Evolutionary conservation across 208 protist species (phyloP), one percentile per base, ranked within the genome.

Genomic region (Crithidia brevicula): DNA sequence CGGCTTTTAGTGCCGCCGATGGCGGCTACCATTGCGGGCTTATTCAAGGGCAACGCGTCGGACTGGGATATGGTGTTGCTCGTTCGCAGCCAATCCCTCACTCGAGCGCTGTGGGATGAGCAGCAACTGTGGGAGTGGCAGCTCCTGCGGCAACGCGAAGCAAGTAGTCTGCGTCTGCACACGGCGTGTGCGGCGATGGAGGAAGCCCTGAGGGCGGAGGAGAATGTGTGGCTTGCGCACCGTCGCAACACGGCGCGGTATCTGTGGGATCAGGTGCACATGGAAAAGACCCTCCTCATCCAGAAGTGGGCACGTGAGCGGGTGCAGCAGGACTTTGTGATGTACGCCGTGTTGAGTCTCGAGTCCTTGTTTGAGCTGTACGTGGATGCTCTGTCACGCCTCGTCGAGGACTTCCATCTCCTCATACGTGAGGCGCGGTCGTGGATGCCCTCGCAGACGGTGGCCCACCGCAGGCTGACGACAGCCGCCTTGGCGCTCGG

Each of bases 31-130:
- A 52, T 63, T 30, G 30, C 15, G 9, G 16, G 58, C 27, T 63
- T 63, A 1, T 52, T 23, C 42, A 43, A 40, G 10, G 58, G 58
- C 25, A 15, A 28, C 43, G 25, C 58, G 3, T 4, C 28, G 1
- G 58, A 63, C 30, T 63, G 58, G 58, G 58, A 63, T n/a, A 50
- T 36, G n/a, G 43, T 63, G 42, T 27, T 63, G 3, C 58, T 63
- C 58, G 58, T 63, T 6, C 58, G 42, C 43, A 15, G 40, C 43
- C 43, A 63, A 28, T 52, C 58, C 30, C 43, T 63, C 18, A 23
- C 27, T 0, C 58, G 58, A 0, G 40, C 58, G 5, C 18, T 52
- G 1, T 3, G 15, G 25, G 43, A 30, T 2, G 58, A 63, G 28
- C 28, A 52, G 42, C 28, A 50, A 43, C 2, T 2, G 1, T 63